phyloP scores from a whole-genome alignment of 768 basidiomycete species.

The Naganishia vaughanmartiniae region DNA sequence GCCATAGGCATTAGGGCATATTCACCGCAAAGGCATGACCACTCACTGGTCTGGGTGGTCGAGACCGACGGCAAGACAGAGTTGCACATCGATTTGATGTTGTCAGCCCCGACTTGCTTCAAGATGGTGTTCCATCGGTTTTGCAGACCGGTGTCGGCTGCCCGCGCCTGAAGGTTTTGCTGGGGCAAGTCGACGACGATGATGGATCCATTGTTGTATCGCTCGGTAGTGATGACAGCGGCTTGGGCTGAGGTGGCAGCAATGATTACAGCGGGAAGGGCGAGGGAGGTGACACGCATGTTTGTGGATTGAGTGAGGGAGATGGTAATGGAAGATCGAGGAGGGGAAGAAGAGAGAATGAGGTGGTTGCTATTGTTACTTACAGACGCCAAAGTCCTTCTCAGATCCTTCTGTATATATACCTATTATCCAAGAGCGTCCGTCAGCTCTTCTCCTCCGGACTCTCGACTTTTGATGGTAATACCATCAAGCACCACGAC shows the following conservation, averaged over 20 bases:
- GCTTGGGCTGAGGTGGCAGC: neutral
- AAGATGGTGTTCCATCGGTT: neutral
- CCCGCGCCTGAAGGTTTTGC: neutral
- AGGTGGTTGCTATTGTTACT: no score
- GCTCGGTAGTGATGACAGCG: constrained; percentile 1
- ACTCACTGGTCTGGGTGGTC: neutral
- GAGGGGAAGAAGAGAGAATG: neutral
- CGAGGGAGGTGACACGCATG: neutral
- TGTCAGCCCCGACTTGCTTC: neutral
- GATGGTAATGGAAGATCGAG: neutral
- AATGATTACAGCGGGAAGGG: neutral
- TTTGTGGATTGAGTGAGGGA: neutral
- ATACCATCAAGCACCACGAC: no score
- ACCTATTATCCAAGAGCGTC: no score
- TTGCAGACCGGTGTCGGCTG: neutral
- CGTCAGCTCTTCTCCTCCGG: no score
- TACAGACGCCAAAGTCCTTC: no score
- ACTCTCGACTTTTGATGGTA: no score
- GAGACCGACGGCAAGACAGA: neutral
- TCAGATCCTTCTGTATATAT: no score
- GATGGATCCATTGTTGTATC: neutral
- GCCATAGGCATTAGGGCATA: no score
- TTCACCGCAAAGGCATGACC: no score
- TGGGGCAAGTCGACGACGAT: neutral
- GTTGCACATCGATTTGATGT: neutral